Conservation (phyloP, 2,329 filamentous ascomycete genomes). For the Herpotrichia juniperi region DNA sequence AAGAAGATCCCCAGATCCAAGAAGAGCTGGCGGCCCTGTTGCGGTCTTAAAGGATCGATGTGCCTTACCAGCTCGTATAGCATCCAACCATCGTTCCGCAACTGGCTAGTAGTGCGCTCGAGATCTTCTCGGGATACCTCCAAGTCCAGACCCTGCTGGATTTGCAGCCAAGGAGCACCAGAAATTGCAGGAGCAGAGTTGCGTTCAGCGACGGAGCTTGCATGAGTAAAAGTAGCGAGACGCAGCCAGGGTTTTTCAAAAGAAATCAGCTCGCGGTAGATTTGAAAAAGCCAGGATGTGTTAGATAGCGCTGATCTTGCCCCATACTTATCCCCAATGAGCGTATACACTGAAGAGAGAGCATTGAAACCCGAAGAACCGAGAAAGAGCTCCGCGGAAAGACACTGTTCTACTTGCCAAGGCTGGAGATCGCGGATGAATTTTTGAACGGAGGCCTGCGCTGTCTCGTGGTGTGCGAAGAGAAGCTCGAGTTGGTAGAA, state of each 20-base stretch:
- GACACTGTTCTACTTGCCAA: constrained; percentile 14
- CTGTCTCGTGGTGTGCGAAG: neutral
- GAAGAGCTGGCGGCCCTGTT: constrained; percentile 1
- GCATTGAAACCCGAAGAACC: neutral
- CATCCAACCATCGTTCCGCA: constrained; percentile 3
- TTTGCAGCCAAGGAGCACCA: neutral
- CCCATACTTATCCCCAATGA: constrained; percentile 5
- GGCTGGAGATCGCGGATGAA: constrained; percentile 11
- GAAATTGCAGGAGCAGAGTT: too few species aligned
- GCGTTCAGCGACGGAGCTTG: neutral
- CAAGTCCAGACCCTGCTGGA: neutral
- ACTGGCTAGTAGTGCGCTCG: neutral
- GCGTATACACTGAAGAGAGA: neutral
- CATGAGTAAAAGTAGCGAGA: neutral
- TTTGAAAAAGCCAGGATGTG: neutral
- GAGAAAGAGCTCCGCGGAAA: constrained; percentile 11
- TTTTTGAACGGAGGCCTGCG: neutral
- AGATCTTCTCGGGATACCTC: neutral
- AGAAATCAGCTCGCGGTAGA: neutral
- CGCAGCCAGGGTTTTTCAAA: neutral
- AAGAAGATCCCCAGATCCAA: constrained; percentile 14
- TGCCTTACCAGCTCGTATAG: neutral
- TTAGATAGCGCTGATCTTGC: neutral
- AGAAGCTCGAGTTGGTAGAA: constrained; percentile 9
- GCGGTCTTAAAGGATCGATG: too few species aligned